Percentiles rank a stretch among this genome's conserved stretches.
phyloP scores from a whole-genome alignment of 2,329 filamentous ascomycete genomes.

The Cladophialophora carrionii region DNA sequence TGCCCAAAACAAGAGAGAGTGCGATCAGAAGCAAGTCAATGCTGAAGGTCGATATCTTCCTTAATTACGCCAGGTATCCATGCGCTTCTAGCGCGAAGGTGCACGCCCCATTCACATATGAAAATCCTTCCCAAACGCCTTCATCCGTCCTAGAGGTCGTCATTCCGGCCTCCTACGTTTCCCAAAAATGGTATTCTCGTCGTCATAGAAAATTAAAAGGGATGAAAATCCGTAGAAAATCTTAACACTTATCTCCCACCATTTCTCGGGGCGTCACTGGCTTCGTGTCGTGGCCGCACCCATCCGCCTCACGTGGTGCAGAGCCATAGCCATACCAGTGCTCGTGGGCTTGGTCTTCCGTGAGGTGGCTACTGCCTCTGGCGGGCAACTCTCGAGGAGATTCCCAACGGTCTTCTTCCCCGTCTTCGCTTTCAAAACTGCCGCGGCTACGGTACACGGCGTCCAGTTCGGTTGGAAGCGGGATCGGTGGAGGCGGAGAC shows the following conservation, averaged over 20 bases:
- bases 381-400: neutral
- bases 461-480: slow-evolving; percentile 12
- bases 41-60: no score
- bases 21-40: no score
- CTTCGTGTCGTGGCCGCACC: slow-evolving; percentile 15
- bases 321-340: slow-evolving; percentile 7
- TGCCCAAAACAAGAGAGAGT: no score
- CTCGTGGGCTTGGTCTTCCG: neutral
- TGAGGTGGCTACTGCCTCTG: neutral
- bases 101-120: no score
- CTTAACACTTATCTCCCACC: slow-evolving; percentile 20
- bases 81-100: no score
- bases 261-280: slow-evolving; percentile 16
- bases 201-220: slow-evolving; percentile 4
- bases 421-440: slow-evolving; percentile 24
- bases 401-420: neutral
- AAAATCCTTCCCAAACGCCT: no score
- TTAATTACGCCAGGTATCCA: no score
- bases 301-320: slow-evolving; percentile 17
- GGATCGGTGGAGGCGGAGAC: slow-evolving; percentile 5
- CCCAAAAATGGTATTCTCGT: no score
- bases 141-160: no score
- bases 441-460: slow-evolving; percentile 21
- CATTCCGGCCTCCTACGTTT: no score
- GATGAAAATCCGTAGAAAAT: neutral